Conservation (phyloP, 306 rosid genomes). For the Glycine latifolia region DNA sequence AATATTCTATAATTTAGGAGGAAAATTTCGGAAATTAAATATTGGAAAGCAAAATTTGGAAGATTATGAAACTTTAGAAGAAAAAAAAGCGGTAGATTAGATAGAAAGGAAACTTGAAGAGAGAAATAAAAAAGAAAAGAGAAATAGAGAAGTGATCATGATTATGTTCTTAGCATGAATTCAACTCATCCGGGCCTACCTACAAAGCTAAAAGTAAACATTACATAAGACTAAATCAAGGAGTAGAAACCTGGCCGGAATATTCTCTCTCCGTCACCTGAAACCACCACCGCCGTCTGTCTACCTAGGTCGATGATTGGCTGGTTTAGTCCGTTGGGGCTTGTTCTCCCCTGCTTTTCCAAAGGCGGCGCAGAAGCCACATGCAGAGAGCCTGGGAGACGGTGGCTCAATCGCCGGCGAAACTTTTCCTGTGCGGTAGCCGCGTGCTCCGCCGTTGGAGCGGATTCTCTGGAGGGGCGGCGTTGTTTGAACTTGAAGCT, state of each 20-base stretch:
- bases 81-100: too few relatives aligned
- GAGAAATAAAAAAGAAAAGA: too few relatives aligned
- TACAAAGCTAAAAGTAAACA: constrained; percentile 33
- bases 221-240: too few relatives aligned
- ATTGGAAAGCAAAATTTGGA: too few relatives aligned
- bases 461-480: constrained; percentile 60
- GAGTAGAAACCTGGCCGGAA: constrained; percentile 45
- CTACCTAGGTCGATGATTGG: constrained; percentile 62
- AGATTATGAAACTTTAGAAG: too few relatives aligned
- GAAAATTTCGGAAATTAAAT: too few relatives aligned
- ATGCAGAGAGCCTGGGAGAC: constrained; percentile 76
- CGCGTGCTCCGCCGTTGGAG: constrained; percentile 64
- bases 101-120: too few relatives aligned
- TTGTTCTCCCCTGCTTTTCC: constrained; percentile 57
- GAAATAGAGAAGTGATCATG: neutral
- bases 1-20: too few relatives aligned
- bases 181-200: constrained; percentile 32
- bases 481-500: constrained; percentile 3
- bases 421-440: constrained; percentile 67
- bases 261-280: constrained; percentile 25
- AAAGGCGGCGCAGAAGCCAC: constrained; percentile 73
- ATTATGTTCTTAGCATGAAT: constrained; percentile 25
- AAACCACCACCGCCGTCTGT: too few relatives aligned
- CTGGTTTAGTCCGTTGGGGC: neutral
- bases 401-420: constrained; percentile 82